A percentile compares a stretch with the other conserved stretches of the same genome.
phyloP scores from a whole-genome alignment of 352 stramenopile species.

The Blastocystis sp. region DNA sequence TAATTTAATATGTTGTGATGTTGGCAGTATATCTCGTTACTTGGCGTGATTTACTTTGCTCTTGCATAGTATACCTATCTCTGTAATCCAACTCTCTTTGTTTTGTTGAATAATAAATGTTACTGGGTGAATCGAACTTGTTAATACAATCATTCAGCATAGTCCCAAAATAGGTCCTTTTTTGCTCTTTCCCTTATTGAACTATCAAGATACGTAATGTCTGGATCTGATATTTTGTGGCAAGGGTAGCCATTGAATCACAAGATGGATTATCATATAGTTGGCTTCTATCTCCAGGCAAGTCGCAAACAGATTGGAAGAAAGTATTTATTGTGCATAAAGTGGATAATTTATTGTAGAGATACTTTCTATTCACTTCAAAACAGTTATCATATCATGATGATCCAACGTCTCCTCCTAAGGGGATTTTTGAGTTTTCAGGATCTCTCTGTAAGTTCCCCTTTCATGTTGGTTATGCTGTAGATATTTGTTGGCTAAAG shows the following conservation, averaged over 20 bases:
- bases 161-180: neutral
- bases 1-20: too few relatives aligned
- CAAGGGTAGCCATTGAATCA: neutral
- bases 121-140: too few relatives aligned
- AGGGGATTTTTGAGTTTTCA: conserved; percentile 49
- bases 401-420: conserved; percentile 8
- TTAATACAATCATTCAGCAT: too few relatives aligned
- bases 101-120: too few relatives aligned
- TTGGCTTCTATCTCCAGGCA: conserved; percentile 37
- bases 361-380: conserved; percentile 35
- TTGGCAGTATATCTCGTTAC: too few relatives aligned
- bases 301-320: conserved; percentile 55
- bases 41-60: too few relatives aligned
- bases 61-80: too few relatives aligned
- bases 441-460: neutral
- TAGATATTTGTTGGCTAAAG: conserved; percentile 61
- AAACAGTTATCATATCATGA: conserved; percentile 59
- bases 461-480: neutral
- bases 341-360: neutral
- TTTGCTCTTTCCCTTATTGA: neutral
- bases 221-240: conserved; percentile 29
- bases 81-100: too few relatives aligned
- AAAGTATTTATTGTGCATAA: neutral
- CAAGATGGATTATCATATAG: neutral
- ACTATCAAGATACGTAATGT: neutral